Evolutionary conservation across 768 basidiomycete genomes (phyloP).

Genomic region (Ramaria rubella): DNA sequence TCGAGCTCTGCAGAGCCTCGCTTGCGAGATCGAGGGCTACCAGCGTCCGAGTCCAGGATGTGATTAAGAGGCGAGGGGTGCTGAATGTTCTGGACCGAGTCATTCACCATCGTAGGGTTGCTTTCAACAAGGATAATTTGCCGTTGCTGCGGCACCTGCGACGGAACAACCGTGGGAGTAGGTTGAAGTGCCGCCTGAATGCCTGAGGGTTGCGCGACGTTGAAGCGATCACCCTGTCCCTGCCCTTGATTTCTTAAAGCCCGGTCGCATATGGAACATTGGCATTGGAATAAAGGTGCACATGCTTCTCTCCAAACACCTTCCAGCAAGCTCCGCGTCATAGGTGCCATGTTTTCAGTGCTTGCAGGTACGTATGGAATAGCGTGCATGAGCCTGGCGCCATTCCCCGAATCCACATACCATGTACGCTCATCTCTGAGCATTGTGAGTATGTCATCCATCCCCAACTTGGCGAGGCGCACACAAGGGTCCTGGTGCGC

Average conservation of each 20-base stretch:
- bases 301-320: conserved; percentile 70
- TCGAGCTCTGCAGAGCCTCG: conserved; percentile 6
- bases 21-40: conserved; percentile 7
- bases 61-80: neutral
- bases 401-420: conserved; percentile 44
- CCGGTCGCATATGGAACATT: conserved; percentile 68
- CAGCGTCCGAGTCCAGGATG: neutral
- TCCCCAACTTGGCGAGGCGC: conserved; percentile 45
- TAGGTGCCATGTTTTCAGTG: conserved; percentile 29
- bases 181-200: neutral
- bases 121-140: conserved; percentile 1
- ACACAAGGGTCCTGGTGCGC: conserved; percentile 43
- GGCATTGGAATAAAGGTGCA: conserved; percentile 62
- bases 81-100: too few relatives aligned
- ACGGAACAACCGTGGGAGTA: neutral
- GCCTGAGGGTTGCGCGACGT: neutral
- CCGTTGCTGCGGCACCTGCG: neutral
- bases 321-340: conserved; percentile 54
- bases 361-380: conserved; percentile 66
- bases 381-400: conserved; percentile 61
- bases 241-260: conserved; percentile 37
- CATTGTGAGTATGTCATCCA: conserved; percentile 54
- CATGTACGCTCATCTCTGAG: conserved; percentile 58
- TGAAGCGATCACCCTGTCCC: neutral
- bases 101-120: too few relatives aligned